Evolutionary conservation across 495 filamentous ascomycete species (phyloP).

Genomic region (Tirmania nivea): DNA sequence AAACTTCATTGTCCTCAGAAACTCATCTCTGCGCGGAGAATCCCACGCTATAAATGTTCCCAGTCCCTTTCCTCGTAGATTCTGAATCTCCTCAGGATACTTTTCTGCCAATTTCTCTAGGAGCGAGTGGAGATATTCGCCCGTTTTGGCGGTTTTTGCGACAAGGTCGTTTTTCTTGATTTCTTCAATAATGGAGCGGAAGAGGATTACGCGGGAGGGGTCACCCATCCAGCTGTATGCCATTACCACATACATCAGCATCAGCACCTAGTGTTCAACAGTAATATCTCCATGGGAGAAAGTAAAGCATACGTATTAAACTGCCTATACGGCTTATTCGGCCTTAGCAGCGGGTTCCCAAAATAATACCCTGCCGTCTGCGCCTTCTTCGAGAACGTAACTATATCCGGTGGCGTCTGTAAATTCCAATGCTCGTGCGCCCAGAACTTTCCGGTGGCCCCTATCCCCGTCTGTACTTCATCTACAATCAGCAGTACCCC

Average conservation of each 20-base stretch:
- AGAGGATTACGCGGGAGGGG: slow-evolving; percentile 70
- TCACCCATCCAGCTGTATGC: slow-evolving; percentile 77
- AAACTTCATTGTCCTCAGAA: slow-evolving; percentile 59
- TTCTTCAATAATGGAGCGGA: slow-evolving; percentile 79
- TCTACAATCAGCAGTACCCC: slow-evolving; percentile 87
- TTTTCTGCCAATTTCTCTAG: slow-evolving; percentile 46
- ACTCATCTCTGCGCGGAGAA: slow-evolving; percentile 60
- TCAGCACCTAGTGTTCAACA: not conserved
- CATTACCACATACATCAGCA: too few relatives aligned
- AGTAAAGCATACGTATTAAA: slow-evolving; percentile 44
- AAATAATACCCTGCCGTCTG: slow-evolving; percentile 97
- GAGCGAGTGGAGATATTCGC: slow-evolving; percentile 58
- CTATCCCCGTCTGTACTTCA: slow-evolving; percentile 94
- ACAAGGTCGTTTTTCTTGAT: slow-evolving; percentile 66
- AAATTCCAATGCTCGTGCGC: slow-evolving; percentile 96
- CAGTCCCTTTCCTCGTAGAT: slow-evolving; percentile 79
- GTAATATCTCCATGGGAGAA: not conserved
- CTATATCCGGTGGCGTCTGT: slow-evolving; percentile 74
- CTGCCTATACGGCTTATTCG: slow-evolving; percentile 96
- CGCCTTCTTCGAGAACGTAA: slow-evolving; percentile 97
- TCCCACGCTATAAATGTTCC: slow-evolving; percentile 98
- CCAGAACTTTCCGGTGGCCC: slow-evolving; percentile 94
- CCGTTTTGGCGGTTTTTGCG: slow-evolving; percentile 48
- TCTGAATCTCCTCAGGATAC: slow-evolving; percentile 68
- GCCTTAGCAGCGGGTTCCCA: slow-evolving; percentile 65